Percentiles rank a stretch among this genome's conserved stretches.
phyloP scores from a whole-genome alignment of 1,139 yeast genomes.

The Geotrichum cucujoidarum region DNA sequence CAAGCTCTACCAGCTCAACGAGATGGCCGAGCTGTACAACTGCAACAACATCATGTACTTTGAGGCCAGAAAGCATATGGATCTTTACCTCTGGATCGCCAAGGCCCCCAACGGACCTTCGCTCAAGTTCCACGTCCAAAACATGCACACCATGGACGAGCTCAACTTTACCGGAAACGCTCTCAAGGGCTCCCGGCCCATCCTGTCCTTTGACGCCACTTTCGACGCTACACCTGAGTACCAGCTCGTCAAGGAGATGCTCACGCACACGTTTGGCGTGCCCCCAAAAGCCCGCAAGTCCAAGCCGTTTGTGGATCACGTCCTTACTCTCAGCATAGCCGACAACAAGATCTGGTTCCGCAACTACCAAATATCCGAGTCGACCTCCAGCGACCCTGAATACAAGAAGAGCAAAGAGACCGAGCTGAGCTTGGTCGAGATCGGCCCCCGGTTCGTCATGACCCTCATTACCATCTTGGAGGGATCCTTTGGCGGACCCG shows the following conservation, averaged over 20 bases:
- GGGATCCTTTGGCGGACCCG: slow-evolving; percentile 97
- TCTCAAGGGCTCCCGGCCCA: slow-evolving; percentile 92
- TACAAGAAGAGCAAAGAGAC: slow-evolving; percentile 36
- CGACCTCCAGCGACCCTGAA: slow-evolving; percentile 47
- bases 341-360: slow-evolving; percentile 95
- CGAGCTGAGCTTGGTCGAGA: slow-evolving; percentile 77
- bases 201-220: slow-evolving; percentile 77
- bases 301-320: slow-evolving; percentile 94
- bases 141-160: slow-evolving; percentile 93
- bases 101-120: slow-evolving; percentile 99
- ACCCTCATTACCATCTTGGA: slow-evolving; percentile 88
- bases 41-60: slow-evolving; percentile 93
- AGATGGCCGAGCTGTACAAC: slow-evolving; percentile 93
- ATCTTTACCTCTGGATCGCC: slow-evolving; percentile 87
- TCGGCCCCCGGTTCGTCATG: slow-evolving; percentile 94
- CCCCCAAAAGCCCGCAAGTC: slow-evolving; percentile 94
- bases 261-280: slow-evolving; percentile 86
- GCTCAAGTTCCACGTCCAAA: slow-evolving; percentile 86
- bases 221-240: slow-evolving; percentile 65
- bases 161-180: slow-evolving; percentile 95
- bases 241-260: slow-evolving; percentile 75
- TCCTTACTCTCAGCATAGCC: slow-evolving; percentile 84
- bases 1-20: slow-evolving; percentile 81
- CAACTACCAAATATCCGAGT: slow-evolving; percentile 86
- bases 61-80: slow-evolving; percentile 95